These are phyloP conservation scores for Rhodamnia argentea DNA, from an alignment of 345 rosid genomes.

Conservation along the genomic window DNA sequence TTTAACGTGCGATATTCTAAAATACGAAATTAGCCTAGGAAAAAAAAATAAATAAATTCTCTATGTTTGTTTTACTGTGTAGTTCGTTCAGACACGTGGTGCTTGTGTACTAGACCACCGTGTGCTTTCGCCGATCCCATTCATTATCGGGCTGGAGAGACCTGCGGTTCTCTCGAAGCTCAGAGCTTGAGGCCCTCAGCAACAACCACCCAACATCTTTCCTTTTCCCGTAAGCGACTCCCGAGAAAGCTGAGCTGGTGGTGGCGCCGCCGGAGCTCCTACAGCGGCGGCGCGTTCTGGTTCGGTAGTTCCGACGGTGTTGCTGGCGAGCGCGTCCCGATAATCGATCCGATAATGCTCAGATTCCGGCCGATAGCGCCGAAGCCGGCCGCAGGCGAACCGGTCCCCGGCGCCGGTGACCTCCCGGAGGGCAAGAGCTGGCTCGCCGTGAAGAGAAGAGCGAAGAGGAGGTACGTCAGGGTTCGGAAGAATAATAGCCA, in stretches of 20 bases:
- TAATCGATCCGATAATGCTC: slow-evolving; percentile 51
- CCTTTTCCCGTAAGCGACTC: not conserved
- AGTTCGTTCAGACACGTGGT: not conserved
- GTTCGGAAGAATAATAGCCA: slow-evolving; percentile 26
- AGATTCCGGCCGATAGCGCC: slow-evolving; percentile 91
- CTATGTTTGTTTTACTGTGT: not conserved
- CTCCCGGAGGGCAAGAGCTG: slow-evolving; percentile 8
- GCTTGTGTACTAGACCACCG: not conserved
- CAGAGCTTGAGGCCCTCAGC: not conserved
- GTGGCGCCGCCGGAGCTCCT: not conserved
- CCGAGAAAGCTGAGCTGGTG: not conserved
- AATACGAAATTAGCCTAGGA: not conserved
- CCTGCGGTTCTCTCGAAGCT: not conserved
- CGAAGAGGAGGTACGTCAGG: slow-evolving; percentile 70
- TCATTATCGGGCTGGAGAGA: not conserved
- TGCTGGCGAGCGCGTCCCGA: slow-evolving; percentile 21
- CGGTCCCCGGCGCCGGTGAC: not conserved
- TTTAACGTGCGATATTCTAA: not conserved
- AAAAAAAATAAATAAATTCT: not conserved
- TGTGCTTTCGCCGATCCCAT: not conserved
- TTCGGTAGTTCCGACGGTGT: slow-evolving; percentile 8
- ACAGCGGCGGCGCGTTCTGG: slow-evolving; percentile 11
- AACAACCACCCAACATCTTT: not conserved
- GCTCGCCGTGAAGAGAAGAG: slow-evolving; percentile 18
- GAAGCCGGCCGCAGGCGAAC: slow-evolving; percentile 37